Evolutionary conservation across 164 flowering plant genomes (phyloP).

Genomic region (Stephania japonica): DNA sequence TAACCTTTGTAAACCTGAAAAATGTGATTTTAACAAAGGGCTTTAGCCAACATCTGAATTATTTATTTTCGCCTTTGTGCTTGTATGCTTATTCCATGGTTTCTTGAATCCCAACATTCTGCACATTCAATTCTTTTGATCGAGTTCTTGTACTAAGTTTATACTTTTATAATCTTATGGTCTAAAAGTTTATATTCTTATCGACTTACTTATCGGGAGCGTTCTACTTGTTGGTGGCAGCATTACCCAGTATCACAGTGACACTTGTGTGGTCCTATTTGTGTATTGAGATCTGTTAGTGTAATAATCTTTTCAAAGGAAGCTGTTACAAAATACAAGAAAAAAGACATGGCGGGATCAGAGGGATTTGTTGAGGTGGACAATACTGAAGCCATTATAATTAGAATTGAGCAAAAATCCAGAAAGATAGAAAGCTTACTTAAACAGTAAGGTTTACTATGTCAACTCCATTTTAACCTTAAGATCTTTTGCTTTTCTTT

Average conservation of each 20-base stretch:
- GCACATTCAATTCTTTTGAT: not conserved
- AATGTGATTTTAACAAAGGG: not conserved
- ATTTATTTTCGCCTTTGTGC: not conserved
- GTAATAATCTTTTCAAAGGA: not conserved
- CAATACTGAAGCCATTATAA: slow-evolving; percentile 79
- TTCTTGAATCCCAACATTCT: not conserved
- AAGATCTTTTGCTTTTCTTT: not conserved
- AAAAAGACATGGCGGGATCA: slow-evolving; percentile 29
- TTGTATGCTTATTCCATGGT: not conserved
- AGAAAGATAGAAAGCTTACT: slow-evolving; percentile 90
- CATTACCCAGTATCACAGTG: not conserved
- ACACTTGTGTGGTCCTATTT: not conserved
- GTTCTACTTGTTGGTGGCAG: not conserved
- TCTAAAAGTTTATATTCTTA: not conserved
- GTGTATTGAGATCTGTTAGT: not conserved
- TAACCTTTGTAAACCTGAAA: no score
- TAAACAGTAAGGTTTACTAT: slow-evolving; percentile 48
- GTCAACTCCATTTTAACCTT: not conserved
- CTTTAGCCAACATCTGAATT: not conserved
- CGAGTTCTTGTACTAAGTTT: not conserved
- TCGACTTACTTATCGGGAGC: not conserved
- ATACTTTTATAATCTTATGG: no score
- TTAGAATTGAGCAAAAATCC: slow-evolving; percentile 85
- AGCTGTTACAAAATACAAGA: not conserved
- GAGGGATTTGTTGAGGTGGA: slow-evolving; percentile 58